Evolutionary conservation across 78 protist genomes (phyloP), one percentile per base, ranked within the genome.

Genomic region (Dictyostelium intermedium): DNA sequence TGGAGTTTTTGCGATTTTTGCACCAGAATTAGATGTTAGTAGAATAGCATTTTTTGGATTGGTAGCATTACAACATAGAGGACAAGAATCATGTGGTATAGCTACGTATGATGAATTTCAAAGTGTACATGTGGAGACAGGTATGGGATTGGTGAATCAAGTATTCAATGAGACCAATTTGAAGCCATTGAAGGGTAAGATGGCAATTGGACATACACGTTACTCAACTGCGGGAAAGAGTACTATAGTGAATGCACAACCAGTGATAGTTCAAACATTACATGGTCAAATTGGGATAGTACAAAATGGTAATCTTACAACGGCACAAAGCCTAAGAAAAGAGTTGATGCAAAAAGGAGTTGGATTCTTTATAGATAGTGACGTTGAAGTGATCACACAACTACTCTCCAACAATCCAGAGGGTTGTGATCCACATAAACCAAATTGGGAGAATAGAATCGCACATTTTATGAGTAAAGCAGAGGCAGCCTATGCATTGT

Each of bases 201-300:
- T 86, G 94, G 96, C 87, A 25, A 76, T 93, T 30, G 96, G 96
- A 69, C 96, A 93, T 85, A 86, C 92, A 23, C 83, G 96, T 76
- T 93, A 93, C 41, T 93, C 96, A 27, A 93, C 96, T 11, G 92
- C 92, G 5, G 96, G 96, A 34, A 87, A 84, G 25, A 50, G 81
- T 10, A 82, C 87, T 13, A 63, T 93, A 10, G 74, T 56, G 20
- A 93, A 93, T 77, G 92, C 94, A 25, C 96, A 93, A 39, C 96
- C 96, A 14, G 91, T 84, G 7, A 83, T 93, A 0, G 92, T 93
- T 2, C 94, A 93, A 35, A 93, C 96, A 23, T 50, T 86, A 13
- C 92, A 86, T 34, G 96, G 96, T 41, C 87, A 86, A 45, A 76
- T 93, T 30, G 96, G 92, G 3, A 87, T 93, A 10, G 96, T 82